Base-by-base conservation (phyloP, 2,329 filamentous ascomycete species). In the Colletotrichum falcatum region DNA sequence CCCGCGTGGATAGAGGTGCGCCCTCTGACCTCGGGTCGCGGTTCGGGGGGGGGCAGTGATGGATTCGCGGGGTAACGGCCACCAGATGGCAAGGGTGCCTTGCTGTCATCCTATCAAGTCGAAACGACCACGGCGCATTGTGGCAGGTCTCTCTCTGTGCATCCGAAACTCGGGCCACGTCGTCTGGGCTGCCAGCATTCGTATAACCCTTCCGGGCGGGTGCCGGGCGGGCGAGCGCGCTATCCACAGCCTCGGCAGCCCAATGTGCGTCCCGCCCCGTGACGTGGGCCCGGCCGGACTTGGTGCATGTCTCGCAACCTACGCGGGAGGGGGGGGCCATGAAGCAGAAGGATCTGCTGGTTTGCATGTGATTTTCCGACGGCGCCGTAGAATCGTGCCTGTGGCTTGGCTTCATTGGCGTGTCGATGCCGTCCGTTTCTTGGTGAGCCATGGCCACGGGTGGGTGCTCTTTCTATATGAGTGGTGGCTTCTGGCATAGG, bases 71-170 rank as follows among this genome's bases (percentile, higher is more conserved):
- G 64, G 68, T 58, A 63, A 26, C 37, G 46, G 59, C 65, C 65
- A 54, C 37, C 59, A 5, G 37, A 28, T 53, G 64, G 68, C 65
- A 62, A 48, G 64, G 68, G 49, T 68, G 58, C 59, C 68, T 70
- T 67, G 67, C 53, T 67, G 67, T 59, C 64, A 59, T 68, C 58
- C 53, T 60, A 70, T 60, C 44, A 68, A 61, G 56, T 37, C 49
- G 30, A 58, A 16, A 56, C 42, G 18, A 14, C 26, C 56, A 64
- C 63, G 54, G 62, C 62, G 23, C 48, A 39, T n/a, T 18, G 42
- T 35, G 42, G 33, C 51, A 44, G 44, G 44, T 35, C 33, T 35
- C 33, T n/a, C n/a, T n/a, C n/a, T 46, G 37, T 44, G 37, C 53
- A 39, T 30, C 14, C 18, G 37, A 37, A 30, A 62, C 66, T 54